Evolutionary conservation across 2,329 filamentous ascomycete genomes (phyloP), one percentile per base, ranked within the genome.

Genomic region (Penicillium expansum): DNA sequence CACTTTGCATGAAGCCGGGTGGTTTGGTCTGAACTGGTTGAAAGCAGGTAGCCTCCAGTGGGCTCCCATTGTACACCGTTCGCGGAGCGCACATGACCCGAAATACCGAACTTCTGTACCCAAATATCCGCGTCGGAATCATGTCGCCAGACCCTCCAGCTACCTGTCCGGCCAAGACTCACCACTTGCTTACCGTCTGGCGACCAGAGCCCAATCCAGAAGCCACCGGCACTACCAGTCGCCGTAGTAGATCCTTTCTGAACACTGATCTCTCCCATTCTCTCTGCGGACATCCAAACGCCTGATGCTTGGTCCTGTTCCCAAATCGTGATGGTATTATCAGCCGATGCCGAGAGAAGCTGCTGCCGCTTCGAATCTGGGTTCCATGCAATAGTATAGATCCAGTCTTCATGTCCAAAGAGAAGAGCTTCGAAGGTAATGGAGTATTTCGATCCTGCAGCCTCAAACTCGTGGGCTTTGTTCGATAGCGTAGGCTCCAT

Each of bases 391-490:
- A 90, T 87, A 55, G 90, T 95, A 74, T 96, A 97, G 56, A 99
- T 93, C 94, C 94, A 99, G 69, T 99, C 94, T 71, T 99, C 94
- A 69, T 99, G 94, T 9, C 94, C 94, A 3, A 99, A 83, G 6
- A 99, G 82, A 3, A 99, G 80, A 1, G 94, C 94, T 73, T 99
- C 94, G 64, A 99, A 97, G 0, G 92, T 96, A 55, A 96, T 81
- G 7, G 89, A 90, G 73, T 90, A 93, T 62, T 88, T 87, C 4
- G 78, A 79, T 1, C 76, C 80, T 0, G 76, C 79, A 2, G 84
- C 81, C 41, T 83, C 82, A 57, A 99, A 85, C 53, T 84, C 83
- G 71, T 97, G 89, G 0, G 90, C 88, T 75, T 97, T 97, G 74
- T 97, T 97, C 0, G 91, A 91, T 0, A 96, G 81, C 0, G 89